Percentiles rank a stretch among this genome's conserved stretches.
phyloP scores from a whole-genome alignment of 805 yeast genomes.

The Cyberlindnera mrakii region DNA sequence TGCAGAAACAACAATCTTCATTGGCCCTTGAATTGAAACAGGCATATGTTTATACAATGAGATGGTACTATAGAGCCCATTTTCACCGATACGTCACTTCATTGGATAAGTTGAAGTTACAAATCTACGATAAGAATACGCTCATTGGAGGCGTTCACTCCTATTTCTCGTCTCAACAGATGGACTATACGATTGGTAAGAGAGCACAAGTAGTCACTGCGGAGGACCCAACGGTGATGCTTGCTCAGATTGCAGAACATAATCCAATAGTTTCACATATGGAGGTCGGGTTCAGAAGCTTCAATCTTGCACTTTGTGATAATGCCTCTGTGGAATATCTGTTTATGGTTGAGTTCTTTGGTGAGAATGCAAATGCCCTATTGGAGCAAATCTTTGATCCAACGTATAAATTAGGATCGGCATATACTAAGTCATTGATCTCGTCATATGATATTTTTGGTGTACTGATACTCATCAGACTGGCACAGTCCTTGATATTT shows the following conservation, averaged over 20 bases:
- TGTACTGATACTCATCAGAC: slow-evolving; percentile 63
- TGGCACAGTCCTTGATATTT: slow-evolving; percentile 58
- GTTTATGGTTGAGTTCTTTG: slow-evolving; percentile 68
- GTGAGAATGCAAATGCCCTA: slow-evolving; percentile 38
- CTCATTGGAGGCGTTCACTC: slow-evolving; percentile 41
- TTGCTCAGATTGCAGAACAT: slow-evolving; percentile 81
- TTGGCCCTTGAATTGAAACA: slow-evolving; percentile 67
- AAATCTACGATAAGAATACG: slow-evolving; percentile 44
- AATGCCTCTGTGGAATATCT: slow-evolving; percentile 73
- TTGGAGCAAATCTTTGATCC: slow-evolving; percentile 47
- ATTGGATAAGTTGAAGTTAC: slow-evolving; percentile 54
- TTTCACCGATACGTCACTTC: slow-evolving; percentile 74
- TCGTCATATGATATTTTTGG: slow-evolving; percentile 69
- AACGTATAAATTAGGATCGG: slow-evolving; percentile 43
- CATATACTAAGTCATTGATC: slow-evolving; percentile 37
- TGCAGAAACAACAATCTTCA: slow-evolving; percentile 47
- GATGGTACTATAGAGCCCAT: slow-evolving; percentile 83
- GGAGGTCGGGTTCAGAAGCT: slow-evolving; percentile 68
- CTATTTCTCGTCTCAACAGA: slow-evolving; percentile 10
- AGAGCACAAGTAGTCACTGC: slow-evolving; percentile 52
- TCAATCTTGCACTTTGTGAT: slow-evolving; percentile 67
- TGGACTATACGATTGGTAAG: slow-evolving; percentile 30
- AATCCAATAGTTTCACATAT: slow-evolving; percentile 60
- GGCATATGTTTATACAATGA: slow-evolving; percentile 85
- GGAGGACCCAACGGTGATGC: slow-evolving; percentile 58